These are phyloP conservation scores for Alternaria incomplexa DNA, from an alignment of 2,329 filamentous ascomycete species.

Conservation along the genomic window DNA sequence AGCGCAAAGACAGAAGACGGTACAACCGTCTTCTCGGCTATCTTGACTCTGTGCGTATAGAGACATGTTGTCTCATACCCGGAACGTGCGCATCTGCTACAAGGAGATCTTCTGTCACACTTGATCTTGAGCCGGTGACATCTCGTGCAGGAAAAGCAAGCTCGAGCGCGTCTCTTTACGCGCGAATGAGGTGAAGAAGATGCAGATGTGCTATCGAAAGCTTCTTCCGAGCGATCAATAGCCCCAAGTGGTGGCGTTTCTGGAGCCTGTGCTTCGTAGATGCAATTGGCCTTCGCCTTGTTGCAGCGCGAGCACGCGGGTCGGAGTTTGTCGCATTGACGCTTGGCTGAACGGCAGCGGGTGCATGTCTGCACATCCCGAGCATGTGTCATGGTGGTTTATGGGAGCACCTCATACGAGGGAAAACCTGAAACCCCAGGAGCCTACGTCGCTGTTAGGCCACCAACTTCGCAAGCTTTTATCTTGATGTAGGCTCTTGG, in stretches of 20 bases:
- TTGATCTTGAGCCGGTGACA: slow-evolving; percentile 33
- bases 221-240: not conserved
- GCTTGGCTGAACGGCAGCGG: slow-evolving; percentile 25
- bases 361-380: slow-evolving; percentile 19
- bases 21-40: not conserved
- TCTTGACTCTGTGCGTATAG: slow-evolving; percentile 20
- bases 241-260: not conserved
- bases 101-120: slow-evolving; percentile 27
- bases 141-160: slow-evolving; percentile 25
- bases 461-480: too few relatives aligned
- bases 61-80: slow-evolving; percentile 16
- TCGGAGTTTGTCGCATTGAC: slow-evolving; percentile 23
- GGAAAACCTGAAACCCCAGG: too few relatives aligned
- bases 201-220: not conserved
- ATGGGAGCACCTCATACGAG: too few relatives aligned
- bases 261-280: slow-evolving; percentile 3
- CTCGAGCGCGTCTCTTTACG: slow-evolving; percentile 5
- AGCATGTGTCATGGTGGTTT: slow-evolving; percentile 4
- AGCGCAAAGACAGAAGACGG: slow-evolving; percentile 10
- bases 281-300: slow-evolving; percentile 12
- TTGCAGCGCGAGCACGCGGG: slow-evolving; percentile 21
- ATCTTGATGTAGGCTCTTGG: too few relatives aligned
- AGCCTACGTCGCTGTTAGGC: too few relatives aligned
- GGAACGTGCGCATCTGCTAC: slow-evolving; percentile 21
- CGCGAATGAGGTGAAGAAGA: not conserved